Evolutionary conservation across 306 rosid species (phyloP).

Genomic region (Vachellia collinsii): DNA sequence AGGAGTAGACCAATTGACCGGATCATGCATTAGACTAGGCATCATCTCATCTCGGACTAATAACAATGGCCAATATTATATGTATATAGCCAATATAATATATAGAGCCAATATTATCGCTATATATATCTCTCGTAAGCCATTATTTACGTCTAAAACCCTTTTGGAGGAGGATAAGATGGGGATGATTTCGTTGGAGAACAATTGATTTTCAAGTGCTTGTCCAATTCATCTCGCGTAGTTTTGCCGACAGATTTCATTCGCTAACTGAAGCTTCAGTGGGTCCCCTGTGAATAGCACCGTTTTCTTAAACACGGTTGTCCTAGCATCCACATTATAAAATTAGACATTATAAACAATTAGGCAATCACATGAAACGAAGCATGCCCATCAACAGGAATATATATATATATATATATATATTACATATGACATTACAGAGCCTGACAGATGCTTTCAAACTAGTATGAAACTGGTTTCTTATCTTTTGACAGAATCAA

Average conservation of each 20-base stretch:
- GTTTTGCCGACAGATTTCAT: slow-evolving; percentile 44
- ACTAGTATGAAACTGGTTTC: slow-evolving; percentile 47
- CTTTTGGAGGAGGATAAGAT: slow-evolving; percentile 41
- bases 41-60: slow-evolving; percentile 38
- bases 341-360: not conserved
- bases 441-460: slow-evolving; percentile 22
- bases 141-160: slow-evolving; percentile 52
- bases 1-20: slow-evolving; percentile 55
- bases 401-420: no score
- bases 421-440: slow-evolving; percentile 29
- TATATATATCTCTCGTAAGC: slow-evolving; percentile 27
- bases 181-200: slow-evolving; percentile 46
- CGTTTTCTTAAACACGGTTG: slow-evolving; percentile 15
- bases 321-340: slow-evolving; percentile 11
- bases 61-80: slow-evolving; percentile 10
- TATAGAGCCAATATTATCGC: no score
- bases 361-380: slow-evolving; percentile 33
- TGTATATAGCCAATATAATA: no score
- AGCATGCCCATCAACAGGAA: slow-evolving; percentile 33
- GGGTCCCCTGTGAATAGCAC: slow-evolving; percentile 35
- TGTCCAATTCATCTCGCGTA: slow-evolving; percentile 40
- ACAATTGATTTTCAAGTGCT: slow-evolving; percentile 39
- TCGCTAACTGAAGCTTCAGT: slow-evolving; percentile 34
- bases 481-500: slow-evolving; percentile 28
- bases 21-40: slow-evolving; percentile 40